Base-by-base conservation (phyloP, 1,139 yeast genomes). In the Yamadazyma membranifaciens region DNA sequence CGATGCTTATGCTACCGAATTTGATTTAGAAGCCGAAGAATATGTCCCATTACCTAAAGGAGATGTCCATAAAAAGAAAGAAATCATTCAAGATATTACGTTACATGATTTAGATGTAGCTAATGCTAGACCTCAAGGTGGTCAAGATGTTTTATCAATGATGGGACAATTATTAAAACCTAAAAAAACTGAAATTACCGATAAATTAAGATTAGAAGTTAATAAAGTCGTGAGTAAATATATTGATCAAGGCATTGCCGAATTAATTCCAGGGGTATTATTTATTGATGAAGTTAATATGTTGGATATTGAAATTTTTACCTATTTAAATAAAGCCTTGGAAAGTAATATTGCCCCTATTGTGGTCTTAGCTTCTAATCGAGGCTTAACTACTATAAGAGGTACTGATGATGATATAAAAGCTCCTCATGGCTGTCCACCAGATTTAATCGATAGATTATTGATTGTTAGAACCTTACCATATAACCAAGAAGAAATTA, bases 11-110 rank as follows among this genome's bases (percentile, higher is more conserved):
- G 97, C 98, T 31, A 92, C 98, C 1, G 99, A 92, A 65, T 92
- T 91, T 55, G 99, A 92, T 64, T 74, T 92, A 52, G 98, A 94
- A 68, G 97, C 98, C 24, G 98, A 92, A 68, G 98, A 92, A 64
- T 92, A 92, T 62, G 99, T 94, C 27, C 98, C 98, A 36, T 75
- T 92, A 53, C 98, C 99, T 46, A 92, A 92, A 68, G 98, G 98
- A 37, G 99, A 92, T 62, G 98, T 92, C 30, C 98, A 94, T 69
- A 94, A 94, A 67, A 92, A 91, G 78, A 92, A 92, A 65, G 98
- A 92, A 65, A 89, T 92, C 54, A 96, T 94, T 14, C 99, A 92
- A 65, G 98, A 92, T 59, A 96, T 92, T 36, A 88, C 98, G 1
- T 75, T 92, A 52, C 97, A 94, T 60, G 99, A 92, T 60, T 73